Percentiles rank a stretch among this genome's conserved stretches.
These are phyloP conservation scores for Diaporthe sp. DNA, from an alignment of 2,329 filamentous ascomycete species.

Conservation along the genomic window DNA sequence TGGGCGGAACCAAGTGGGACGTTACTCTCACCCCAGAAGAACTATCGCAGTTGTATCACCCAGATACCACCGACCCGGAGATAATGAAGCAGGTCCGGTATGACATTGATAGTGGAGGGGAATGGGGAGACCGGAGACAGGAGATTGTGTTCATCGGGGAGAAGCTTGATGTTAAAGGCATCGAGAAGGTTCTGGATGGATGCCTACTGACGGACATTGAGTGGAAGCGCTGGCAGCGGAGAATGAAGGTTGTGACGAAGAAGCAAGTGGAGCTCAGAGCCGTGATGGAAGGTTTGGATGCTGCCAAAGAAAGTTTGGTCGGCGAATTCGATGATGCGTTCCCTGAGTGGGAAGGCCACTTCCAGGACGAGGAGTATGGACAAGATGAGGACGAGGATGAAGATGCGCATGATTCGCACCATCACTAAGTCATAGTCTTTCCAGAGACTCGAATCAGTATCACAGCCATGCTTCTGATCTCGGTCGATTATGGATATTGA, in stretches of 20 bases:
- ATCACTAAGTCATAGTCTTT: background rate
- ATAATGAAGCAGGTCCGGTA: slow-evolving; percentile 60
- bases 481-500: background rate
- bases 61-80: slow-evolving; percentile 58
- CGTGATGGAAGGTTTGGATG: background rate
- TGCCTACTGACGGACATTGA: slow-evolving; percentile 73
- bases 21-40: slow-evolving; percentile 61
- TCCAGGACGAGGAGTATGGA: slow-evolving; percentile 14
- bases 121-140: slow-evolving; percentile 77
- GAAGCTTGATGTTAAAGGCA: slow-evolving; percentile 61
- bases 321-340: background rate
- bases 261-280: background rate
- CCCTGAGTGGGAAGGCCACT: slow-evolving; percentile 21
- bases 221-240: slow-evolving; percentile 51
- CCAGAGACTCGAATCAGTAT: background rate
- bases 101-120: slow-evolving; percentile 63
- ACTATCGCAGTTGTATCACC: slow-evolving; percentile 41
- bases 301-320: background rate
- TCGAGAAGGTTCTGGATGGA: slow-evolving; percentile 65
- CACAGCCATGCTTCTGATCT: too few species aligned
- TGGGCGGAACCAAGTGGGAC: slow-evolving; percentile 68
- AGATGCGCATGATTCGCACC: background rate
- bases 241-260: slow-evolving; percentile 37
- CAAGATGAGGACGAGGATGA: slow-evolving; percentile 3
- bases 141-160: slow-evolving; percentile 82